Base-by-base conservation (phyloP, 139 green algal genomes). In the Ulvella scutata region DNA sequence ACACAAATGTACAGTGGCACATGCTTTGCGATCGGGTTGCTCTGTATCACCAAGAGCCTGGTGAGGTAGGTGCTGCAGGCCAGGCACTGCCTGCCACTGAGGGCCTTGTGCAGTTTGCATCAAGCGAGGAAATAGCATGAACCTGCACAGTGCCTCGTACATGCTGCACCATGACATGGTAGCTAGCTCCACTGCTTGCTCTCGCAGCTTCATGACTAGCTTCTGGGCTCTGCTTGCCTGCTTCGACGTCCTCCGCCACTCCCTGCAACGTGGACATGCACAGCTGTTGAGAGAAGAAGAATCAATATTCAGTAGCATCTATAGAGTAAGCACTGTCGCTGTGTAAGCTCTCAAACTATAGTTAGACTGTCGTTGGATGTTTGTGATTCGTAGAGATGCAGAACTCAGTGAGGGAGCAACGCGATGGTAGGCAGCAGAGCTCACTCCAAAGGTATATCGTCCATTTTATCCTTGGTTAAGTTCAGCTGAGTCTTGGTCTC, bases 121-220 rank as follows among this genome's bases (percentile, higher is more conserved):
- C 7, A 26, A n/a, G 31, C n/a, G 51, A 26, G 51, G 44, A 75
- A 82, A 76, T 35, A 86, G 75, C 33, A 79, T 72, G 17, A 39
- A 77, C 13, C n/a, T 10, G 6, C 59, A 43, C 31, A 87, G 77
- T 29, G 37, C 62, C 39, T 85, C 80, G 51, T 82, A 87, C 83
- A 87, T 84, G 37, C 85, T 87, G 37, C 80, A 80, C 78, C 80
- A 87, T 0, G 82, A 79, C 34, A 82, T 73, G 0, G 82, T 87
- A 3, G 43, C 79, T 40, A 87, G 73, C 75, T 87, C 82, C 0
- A 80, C 74, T 4, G 73, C 43, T 2, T 61, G 76, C 23, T 78
- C 37, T 23, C 62, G 73, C 35, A 83, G 75, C 13, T 79, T 62
- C 36, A 7, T 37, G 13, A 75, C 61, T 23, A 85, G 67, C 17